phyloP scores from a whole-genome alignment of 73 alveolate species.

The Paramecium bursaria region DNA sequence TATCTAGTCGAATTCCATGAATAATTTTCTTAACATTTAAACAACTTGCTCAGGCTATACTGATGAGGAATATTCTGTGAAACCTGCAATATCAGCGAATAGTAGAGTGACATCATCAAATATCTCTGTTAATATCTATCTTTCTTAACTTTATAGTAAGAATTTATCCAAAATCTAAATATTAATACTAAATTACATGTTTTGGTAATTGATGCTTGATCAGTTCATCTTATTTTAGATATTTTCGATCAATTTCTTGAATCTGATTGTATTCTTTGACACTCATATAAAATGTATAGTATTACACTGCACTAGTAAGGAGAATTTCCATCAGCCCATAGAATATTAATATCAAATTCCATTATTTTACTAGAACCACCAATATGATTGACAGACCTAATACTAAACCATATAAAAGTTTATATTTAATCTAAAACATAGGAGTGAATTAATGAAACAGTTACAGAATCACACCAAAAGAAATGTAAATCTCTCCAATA shows the following conservation, averaged over 20 bases:
- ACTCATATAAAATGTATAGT: no score
- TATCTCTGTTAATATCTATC: constrained; percentile 37
- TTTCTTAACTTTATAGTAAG: not conserved
- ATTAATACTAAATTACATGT: constrained; percentile 29
- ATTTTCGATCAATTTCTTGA: not conserved
- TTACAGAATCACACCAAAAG: no score
- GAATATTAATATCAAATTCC: no score
- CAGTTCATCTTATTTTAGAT: constrained; percentile 3
- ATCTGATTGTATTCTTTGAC: no score
- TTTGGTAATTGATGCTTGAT: not conserved
- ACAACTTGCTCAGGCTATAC: constrained; percentile 67
- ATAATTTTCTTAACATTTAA: constrained; percentile 59
- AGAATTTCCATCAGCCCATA: no score
- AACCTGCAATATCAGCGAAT: constrained; percentile 71
- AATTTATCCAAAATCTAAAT: not conserved
- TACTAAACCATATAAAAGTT: no score
- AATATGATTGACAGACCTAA: no score
- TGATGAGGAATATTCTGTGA: constrained; percentile 66
- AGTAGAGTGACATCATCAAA: constrained; percentile 64
- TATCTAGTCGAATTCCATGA: constrained; percentile 61
- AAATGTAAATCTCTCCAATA: no score
- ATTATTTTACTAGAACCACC: no score
- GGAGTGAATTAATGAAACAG: no score
- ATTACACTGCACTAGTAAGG: no score
- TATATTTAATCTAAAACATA: no score